A percentile compares a stretch with the other conserved stretches of the same genome.
phyloP scores from a whole-genome alignment of 352 stramenopile species.

The Aphanomyces astaci region DNA sequence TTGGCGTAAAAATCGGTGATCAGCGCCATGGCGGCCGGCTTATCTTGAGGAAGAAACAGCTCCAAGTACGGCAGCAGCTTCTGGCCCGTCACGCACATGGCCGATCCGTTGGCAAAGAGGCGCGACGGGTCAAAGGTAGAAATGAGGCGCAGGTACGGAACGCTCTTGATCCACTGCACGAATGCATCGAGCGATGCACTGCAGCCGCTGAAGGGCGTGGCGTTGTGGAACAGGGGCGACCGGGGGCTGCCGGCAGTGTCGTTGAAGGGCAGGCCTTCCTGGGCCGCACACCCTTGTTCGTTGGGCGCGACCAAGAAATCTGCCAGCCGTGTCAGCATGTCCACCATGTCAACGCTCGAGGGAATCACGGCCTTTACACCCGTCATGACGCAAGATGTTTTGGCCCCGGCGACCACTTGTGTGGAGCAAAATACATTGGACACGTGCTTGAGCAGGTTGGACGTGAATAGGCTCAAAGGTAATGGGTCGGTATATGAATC shows the following conservation, averaged over 20 bases:
- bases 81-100: conserved; percentile 30
- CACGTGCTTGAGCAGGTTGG: conserved; percentile 6
- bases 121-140: conserved; percentile 22
- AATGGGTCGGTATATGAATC: background rate
- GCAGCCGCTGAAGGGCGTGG: conserved; percentile 24
- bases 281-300: conserved; percentile 39
- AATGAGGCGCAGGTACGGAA: conserved; percentile 25
- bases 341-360: background rate
- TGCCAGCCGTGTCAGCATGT: background rate
- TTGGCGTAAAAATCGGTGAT: background rate
- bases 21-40: background rate
- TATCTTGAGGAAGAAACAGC: background rate
- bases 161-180: conserved; percentile 31
- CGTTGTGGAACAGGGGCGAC: conserved; percentile 29
- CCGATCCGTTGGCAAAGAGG: conserved; percentile 30
- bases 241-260: conserved; percentile 25
- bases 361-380: background rate
- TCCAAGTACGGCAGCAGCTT: background rate
- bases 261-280: conserved; percentile 34
- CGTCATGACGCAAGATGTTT: background rate
- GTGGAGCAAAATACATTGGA: background rate
- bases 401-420: background rate
- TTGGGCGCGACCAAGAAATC: conserved; percentile 27
- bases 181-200: conserved; percentile 33
- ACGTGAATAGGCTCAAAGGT: background rate